Percentiles rank a stretch among this genome's conserved stretches.
Evolutionary conservation across 2,329 filamentous ascomycete genomes (phyloP).

Genomic region (Colletotrichum somersetense): DNA sequence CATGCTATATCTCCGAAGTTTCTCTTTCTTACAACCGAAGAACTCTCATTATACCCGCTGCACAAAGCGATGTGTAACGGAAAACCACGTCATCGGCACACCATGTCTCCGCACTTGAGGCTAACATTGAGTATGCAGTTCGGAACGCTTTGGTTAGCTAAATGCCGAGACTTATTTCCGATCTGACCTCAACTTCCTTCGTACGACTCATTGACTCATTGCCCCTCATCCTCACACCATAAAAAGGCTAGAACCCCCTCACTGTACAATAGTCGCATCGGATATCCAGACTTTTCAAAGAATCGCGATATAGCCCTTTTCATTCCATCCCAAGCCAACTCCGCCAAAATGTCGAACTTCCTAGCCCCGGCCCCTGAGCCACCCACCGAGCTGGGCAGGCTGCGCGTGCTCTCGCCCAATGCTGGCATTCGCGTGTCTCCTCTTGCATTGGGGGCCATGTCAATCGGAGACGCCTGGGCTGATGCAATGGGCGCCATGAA

Average conservation of each 20-base stretch:
- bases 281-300: not conserved
- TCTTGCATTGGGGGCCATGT: conserved; percentile 67
- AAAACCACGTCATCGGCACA: conserved; percentile 11
- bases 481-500: conserved; percentile 63
- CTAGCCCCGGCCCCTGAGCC: conserved; percentile 50
- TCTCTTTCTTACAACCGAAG: not conserved
- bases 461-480: conserved; percentile 61
- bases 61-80: not conserved
- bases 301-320: not conserved
- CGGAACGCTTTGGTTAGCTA: not conserved
- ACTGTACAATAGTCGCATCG: not conserved
- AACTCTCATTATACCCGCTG: not conserved
- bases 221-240: conserved; percentile 8
- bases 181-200: not conserved
- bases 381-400: conserved; percentile 64
- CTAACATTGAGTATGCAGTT: not conserved
- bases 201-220: no score
- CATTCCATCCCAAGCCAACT: no score
- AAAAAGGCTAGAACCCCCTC: not conserved
- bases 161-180: conserved; percentile 33
- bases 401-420: conserved; percentile 63
- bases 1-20: not conserved
- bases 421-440: conserved; percentile 66
- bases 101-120: conserved; percentile 11
- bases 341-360: conserved; percentile 31